Percentiles rank a stretch among this genome's conserved stretches.
Conservation (phyloP, 73 alveolate genomes). For the Paramecium pentaurelia region DNA sequence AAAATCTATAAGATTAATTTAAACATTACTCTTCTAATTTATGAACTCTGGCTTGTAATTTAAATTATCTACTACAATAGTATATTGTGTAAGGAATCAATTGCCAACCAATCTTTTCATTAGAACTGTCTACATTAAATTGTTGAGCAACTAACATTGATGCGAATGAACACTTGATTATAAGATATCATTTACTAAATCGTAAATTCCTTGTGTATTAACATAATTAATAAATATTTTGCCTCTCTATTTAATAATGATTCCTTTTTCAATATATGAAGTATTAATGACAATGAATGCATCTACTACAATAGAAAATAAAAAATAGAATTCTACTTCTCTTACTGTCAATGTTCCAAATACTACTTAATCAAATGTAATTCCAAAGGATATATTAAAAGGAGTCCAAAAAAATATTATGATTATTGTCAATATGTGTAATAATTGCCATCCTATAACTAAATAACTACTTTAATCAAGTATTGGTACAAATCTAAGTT, state of each 20-base stretch:
- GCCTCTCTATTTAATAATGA: conserved; percentile 64
- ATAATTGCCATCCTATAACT: conserved; percentile 16
- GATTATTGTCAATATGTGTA: neutral
- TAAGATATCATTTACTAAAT: conserved; percentile 68
- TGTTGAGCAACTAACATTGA: neutral
- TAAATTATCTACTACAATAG: conserved; percentile 66
- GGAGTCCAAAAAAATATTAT: conserved; percentile 24
- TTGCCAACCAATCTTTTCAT: conserved; percentile 59
- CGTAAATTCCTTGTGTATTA: conserved; percentile 67
- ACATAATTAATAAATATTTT: conserved; percentile 65
- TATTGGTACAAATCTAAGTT: neutral
- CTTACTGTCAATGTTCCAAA: neutral
- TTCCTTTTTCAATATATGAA: conserved; percentile 77
- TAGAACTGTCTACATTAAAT: conserved; percentile 58
- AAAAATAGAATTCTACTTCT: conserved; percentile 7
- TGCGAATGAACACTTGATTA: conserved; percentile 22
- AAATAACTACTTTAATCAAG: neutral
- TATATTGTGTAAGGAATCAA: conserved; percentile 59
- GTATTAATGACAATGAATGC: conserved; percentile 64
- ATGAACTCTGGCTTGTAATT: conserved; percentile 64
- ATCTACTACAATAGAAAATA: conserved; percentile 59
- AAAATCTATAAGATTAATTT: conserved; percentile 30
- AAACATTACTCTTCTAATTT: conserved; percentile 68
- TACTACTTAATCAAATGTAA: neutral
- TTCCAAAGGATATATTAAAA: neutral